phyloP scores from a whole-genome alignment of 2,329 filamentous ascomycete species.

The Fusarium euwallaceae region DNA sequence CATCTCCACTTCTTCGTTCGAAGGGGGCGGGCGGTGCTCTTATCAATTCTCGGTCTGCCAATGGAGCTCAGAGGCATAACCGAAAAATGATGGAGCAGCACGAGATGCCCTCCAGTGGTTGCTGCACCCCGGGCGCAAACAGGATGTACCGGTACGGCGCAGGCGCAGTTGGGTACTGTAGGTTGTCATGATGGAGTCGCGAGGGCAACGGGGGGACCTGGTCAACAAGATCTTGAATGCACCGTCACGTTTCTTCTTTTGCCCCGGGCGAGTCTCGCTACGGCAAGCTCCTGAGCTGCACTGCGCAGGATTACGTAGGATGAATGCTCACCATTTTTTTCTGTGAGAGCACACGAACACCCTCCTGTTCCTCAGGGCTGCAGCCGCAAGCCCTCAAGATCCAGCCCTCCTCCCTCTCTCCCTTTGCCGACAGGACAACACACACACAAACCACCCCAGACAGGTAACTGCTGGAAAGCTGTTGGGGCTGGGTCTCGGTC shows the following conservation, averaged over 20 bases:
- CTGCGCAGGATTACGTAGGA: neutral
- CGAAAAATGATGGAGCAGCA: slow-evolving; percentile 11
- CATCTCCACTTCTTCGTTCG: slow-evolving; percentile 25
- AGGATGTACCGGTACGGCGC: slow-evolving; percentile 8
- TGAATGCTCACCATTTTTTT: neutral
- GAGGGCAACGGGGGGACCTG: slow-evolving; percentile 1
- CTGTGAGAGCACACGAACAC: slow-evolving; percentile 9
- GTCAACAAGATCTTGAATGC: slow-evolving; percentile 9
- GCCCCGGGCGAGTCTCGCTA: neutral
- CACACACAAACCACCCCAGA: slow-evolving; percentile 32
- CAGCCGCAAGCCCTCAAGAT: slow-evolving; percentile 18
- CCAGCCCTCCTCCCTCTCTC: slow-evolving; percentile 7
- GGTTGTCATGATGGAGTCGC: slow-evolving; percentile 35
- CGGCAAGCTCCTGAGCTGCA: neutral
- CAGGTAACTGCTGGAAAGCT: slow-evolving; percentile 13
- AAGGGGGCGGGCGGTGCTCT: slow-evolving; percentile 11
- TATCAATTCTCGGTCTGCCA: neutral
- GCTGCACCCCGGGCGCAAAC: slow-evolving; percentile 9
- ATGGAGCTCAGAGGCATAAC: slow-evolving; percentile 24
- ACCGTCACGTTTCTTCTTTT: slow-evolving; percentile 5
- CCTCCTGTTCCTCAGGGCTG: slow-evolving; percentile 12
- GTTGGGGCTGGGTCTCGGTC: slow-evolving; percentile 37
- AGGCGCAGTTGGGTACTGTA: slow-evolving; percentile 12
- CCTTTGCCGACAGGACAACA: slow-evolving; percentile 16
- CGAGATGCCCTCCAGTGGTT: slow-evolving; percentile 4